Base-by-base conservation (phyloP, 805 yeast genomes). In the Starmera amethionina region DNA sequence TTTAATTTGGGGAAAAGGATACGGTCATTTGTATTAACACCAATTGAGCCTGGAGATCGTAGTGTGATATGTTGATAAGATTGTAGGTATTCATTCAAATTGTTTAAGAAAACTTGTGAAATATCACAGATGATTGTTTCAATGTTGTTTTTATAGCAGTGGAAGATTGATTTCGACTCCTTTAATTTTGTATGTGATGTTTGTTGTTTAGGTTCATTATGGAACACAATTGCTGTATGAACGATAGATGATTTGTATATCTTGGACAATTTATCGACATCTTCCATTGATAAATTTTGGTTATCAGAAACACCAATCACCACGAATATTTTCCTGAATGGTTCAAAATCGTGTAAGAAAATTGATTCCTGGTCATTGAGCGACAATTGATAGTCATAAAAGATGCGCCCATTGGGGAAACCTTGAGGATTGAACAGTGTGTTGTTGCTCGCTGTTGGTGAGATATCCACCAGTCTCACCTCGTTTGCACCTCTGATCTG, bases 271-370 rank as follows among this genome's bases (percentile, higher is more conserved):
- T 58, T 54, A 1, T 46, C 50, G 34, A 72, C 46, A 34, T 62
- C 57, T 1, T 47, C 47, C 3, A 50, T 49, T n/a, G 62, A 41
- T 5, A 42, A 44, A 1, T 40, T 36, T 19, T 35, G 37, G 13
- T 34, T 34, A 42, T 56, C 59, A 1, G 55, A 54, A 22, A 77
- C 47, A 4, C 78, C 82, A 35, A 77, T 55, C 5, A 80, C 77
- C 8, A 81, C 68, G 49, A 86, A 75, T 0, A 83, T 76, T 54
- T 87, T 86, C 39, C 97, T 63, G 59, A 74, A 87, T 1, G 96
- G 95, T 60, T 93, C 97, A 46, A 90, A 77, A 58, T 90, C 97
- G 49, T 82, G 85, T 34, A 90, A 64, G 40, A 82, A 79, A 7
- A 79, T 60, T 25, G 82, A 70, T 33, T 75, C 78, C n/a, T 67